These are phyloP conservation scores for Cladosporium phlei DNA, from an alignment of 2,329 filamentous ascomycete species.

Conservation along the genomic window DNA sequence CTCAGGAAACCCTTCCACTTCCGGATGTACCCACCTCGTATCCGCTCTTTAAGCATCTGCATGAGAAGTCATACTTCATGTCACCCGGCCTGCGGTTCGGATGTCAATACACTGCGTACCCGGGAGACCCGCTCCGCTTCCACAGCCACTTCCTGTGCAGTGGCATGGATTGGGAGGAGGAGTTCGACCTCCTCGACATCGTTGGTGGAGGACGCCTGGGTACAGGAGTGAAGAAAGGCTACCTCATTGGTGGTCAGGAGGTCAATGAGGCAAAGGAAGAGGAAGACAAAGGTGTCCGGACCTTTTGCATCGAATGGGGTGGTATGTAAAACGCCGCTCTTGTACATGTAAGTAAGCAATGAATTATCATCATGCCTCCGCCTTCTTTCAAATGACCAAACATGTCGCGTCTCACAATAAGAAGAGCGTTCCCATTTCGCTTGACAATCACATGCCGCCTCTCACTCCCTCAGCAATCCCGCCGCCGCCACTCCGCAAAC, in stretches of 20 bases:
- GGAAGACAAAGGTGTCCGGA: constrained; percentile 49
- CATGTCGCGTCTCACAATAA: not conserved
- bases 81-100: constrained; percentile 92
- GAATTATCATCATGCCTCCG: not conserved
- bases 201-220: constrained; percentile 82
- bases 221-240: constrained; percentile 94
- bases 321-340: constrained; percentile 61
- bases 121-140: constrained; percentile 88
- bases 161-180: constrained; percentile 81
- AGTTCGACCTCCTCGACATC: constrained; percentile 77
- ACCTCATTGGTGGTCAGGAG: constrained; percentile 71
- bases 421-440: no score
- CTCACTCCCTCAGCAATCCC: not conserved
- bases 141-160: constrained; percentile 90
- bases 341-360: not conserved
- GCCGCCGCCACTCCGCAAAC: no score
- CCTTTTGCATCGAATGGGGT: constrained; percentile 90
- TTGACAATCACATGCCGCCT: no score
- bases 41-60: constrained; percentile 74
- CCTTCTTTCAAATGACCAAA: constrained; percentile 9
- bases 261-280: constrained; percentile 35
- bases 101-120: constrained; percentile 90
- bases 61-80: constrained; percentile 75
- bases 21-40: constrained; percentile 52
- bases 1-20: constrained; percentile 25